Conservation (phyloP, 2,329 filamentous ascomycete species). For the Pseudophaeomoniella oleicola region DNA sequence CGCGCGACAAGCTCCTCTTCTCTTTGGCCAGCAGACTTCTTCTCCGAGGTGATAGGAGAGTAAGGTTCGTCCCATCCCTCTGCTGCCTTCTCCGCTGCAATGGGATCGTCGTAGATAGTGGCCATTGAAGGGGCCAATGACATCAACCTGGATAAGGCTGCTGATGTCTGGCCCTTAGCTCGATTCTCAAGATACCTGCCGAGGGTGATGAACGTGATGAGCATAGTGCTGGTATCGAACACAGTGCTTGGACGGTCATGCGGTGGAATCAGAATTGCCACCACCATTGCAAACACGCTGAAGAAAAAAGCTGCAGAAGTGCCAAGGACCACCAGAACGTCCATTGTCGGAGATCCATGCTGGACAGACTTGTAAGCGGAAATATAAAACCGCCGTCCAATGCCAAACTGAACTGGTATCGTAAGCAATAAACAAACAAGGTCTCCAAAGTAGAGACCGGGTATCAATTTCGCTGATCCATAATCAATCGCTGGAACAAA, state of each 20-base stretch:
- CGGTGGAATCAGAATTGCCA: slow-evolving; percentile 61
- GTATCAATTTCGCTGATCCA: slow-evolving; percentile 49
- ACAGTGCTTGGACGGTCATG: slow-evolving; percentile 74
- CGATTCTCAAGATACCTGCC: slow-evolving; percentile 86
- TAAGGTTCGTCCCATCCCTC: slow-evolving; percentile 52
- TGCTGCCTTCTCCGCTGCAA: slow-evolving; percentile 79
- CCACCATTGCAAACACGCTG: slow-evolving; percentile 71
- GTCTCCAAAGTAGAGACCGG: slow-evolving; percentile 78
- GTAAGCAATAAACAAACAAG: slow-evolving; percentile 71
- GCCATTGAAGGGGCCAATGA: slow-evolving; percentile 92
- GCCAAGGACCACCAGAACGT: slow-evolving; percentile 84
- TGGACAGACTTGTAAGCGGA: slow-evolving; percentile 88
- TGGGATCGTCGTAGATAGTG: slow-evolving; percentile 87
- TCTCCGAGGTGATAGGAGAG: slow-evolving; percentile 20
- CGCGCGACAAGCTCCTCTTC: slow-evolving; percentile 3
- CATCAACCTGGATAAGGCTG: slow-evolving; percentile 86
- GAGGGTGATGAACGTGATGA: slow-evolving; percentile 88
- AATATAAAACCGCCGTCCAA: slow-evolving; percentile 84
- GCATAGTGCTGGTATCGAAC: slow-evolving; percentile 96
- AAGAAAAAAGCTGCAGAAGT: slow-evolving; percentile 96
- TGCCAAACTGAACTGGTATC: slow-evolving; percentile 88
- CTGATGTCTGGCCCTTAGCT: slow-evolving; percentile 92
- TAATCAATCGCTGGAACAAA: slow-evolving; percentile 61
- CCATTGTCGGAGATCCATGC: slow-evolving; percentile 91
- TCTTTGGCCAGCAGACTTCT: slow-evolving; percentile 15